Base-by-base conservation (phyloP, 2,329 filamentous ascomycete species). In the Trichoderma polysporum region DNA sequence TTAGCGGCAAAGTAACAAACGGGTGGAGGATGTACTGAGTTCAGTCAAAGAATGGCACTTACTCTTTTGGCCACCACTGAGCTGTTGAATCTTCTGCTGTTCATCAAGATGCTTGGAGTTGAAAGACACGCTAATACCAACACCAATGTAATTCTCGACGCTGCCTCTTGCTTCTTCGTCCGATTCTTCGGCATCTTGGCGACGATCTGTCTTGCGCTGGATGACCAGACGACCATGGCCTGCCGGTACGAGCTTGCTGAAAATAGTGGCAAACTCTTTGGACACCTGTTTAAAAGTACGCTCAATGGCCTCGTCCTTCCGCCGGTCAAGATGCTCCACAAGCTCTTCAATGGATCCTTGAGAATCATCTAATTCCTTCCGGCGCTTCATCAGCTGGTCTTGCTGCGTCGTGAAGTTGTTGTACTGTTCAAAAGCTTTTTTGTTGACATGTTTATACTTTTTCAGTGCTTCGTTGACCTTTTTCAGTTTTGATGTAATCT, bases 371-470 rank as follows among this genome's bases (percentile, higher is more conserved):
- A 99, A 88, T 77, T 98, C 95, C 73, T 90, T 87, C 58, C 94
- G 88, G 71, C 95, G 91, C 74, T 91, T 91, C 58, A 91, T 91
- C 19, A 99, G 84, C 25, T 91, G 90, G 69, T 97, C 94, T 66
- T 96, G 91, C 79, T 97, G 93, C 59, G 90, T 91, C 8, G 94
- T 97, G 77, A 98, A 99, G 80, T 90, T 97, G 81, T 94, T 96
- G 82, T 98, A 99, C 78, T 99, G 95, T 79, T 99, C 96, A 76
- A 98, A 97, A 0, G 95, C 95, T 81, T 99, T 98, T 82, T 98
- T 99, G 86, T 99, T 99, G 81, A 99, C 94, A 74, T 97, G 93
- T 65, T 93, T 93, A 81, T 95, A 98, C 77, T 97, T 97, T 81
- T 98, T 98, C 64, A 98, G 84, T 0, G 91, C 89, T 73, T 97